phyloP scores from a whole-genome alignment of 257 asterid genomes.

The Leonotis leonurus region DNA sequence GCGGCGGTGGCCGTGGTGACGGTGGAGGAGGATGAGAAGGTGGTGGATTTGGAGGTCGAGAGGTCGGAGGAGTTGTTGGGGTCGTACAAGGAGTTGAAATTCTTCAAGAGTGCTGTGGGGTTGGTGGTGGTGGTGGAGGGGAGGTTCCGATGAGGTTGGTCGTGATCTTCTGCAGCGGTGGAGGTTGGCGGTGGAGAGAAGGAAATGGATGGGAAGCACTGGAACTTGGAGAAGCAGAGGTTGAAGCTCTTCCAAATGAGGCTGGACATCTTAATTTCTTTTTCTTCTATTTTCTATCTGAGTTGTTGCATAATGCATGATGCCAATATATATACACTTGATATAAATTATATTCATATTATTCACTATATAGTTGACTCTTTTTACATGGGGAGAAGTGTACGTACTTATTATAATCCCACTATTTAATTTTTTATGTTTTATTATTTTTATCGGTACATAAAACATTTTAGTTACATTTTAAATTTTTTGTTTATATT shows the following conservation, averaged over 20 bases:
- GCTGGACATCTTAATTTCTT: constrained; percentile 66
- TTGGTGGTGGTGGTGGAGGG: constrained; percentile 2
- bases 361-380: no score
- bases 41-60: constrained; percentile 37
- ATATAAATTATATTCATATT: no score
- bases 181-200: constrained; percentile 26
- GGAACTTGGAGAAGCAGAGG: constrained; percentile 62
- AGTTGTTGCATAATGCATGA: constrained; percentile 1
- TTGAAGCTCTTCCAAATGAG: constrained; percentile 45
- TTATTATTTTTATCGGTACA: no score
- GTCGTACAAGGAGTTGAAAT: constrained; percentile 50
- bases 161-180: constrained; percentile 14
- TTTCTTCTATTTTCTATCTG: neutral
- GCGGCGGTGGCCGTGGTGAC: constrained; percentile 14
- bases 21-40: constrained; percentile 30
- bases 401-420: no score
- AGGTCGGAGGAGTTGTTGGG: constrained; percentile 24
- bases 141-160: neutral
- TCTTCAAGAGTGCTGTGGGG: constrained; percentile 34
- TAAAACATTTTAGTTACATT: no score
- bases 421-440: no score
- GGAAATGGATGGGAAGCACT: constrained; percentile 50
- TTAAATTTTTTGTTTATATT: no score
- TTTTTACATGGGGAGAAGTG: no score
- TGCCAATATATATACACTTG: neutral